These are phyloP conservation scores for Calocera viscosa DNA, from an alignment of 768 basidiomycete species.

Conservation along the genomic window DNA sequence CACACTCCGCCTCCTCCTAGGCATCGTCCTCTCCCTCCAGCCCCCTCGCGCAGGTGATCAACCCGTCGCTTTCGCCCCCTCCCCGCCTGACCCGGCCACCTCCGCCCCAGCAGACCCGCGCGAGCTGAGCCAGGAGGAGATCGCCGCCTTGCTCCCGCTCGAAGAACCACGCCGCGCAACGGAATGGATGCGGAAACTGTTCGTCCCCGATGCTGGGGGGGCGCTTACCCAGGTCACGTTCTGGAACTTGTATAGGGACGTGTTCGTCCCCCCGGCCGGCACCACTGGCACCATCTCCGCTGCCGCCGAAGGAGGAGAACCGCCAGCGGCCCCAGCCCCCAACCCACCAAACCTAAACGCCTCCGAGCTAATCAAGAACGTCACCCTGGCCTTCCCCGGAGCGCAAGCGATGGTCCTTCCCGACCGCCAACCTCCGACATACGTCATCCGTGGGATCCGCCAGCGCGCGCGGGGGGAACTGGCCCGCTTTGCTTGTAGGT, in stretches of 20 bases:
- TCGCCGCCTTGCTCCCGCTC: constrained; percentile 43
- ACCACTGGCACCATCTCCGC: not conserved
- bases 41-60: too few species aligned
- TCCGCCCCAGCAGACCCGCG: not conserved
- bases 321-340: constrained; percentile 16
- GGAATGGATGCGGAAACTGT: constrained; percentile 90
- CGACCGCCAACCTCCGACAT: constrained; percentile 51
- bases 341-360: constrained; percentile 48
- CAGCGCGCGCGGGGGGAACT: constrained; percentile 45
- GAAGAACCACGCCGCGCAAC: constrained; percentile 70
- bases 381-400: constrained; percentile 69
- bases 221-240: constrained; percentile 90
- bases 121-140: constrained; percentile 54
- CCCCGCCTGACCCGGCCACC: not conserved
- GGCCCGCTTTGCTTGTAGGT: constrained; percentile 35
- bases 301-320: constrained; percentile 2
- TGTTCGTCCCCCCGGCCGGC: constrained; percentile 51
- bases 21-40: constrained; percentile 57
- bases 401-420: constrained; percentile 78
- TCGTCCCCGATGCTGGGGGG: constrained; percentile 57
- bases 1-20: constrained; percentile 54
- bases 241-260: constrained; percentile 86
- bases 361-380: constrained; percentile 89
- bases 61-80: constrained; percentile 26
- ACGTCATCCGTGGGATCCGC: constrained; percentile 79